Base-by-base conservation (phyloP, 352 stramenopile genomes). In the Phytophthora rubi region DNA sequence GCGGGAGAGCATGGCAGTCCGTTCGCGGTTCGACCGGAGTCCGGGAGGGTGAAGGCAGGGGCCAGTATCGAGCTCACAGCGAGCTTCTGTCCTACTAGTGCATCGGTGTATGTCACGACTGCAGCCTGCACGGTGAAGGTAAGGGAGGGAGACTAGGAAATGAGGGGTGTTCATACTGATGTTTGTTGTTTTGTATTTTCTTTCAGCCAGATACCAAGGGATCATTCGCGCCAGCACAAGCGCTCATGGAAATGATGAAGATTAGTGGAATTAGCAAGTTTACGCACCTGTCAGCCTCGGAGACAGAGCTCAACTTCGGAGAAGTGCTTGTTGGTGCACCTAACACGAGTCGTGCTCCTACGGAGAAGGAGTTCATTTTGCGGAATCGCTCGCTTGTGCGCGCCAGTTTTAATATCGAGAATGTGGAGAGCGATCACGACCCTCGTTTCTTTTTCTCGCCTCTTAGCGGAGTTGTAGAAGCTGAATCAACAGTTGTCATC, bases 381-480 rank as follows among this genome's bases (percentile, higher is more conserved):
- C 77, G 82, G 30, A 98, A 98, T 58, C 86, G 92, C 21, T 97
- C 90, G 48, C 89, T 97, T 49, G 93, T 98, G 26, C 92, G 81
- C 26, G 93, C 94, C 7, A 89, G 64, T 35, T 98, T 98, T 48
- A 65, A 62, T 23, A 81, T 96, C 32, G 55, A 73, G 58, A 82
- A 81, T 9, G 74, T 97, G 3, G 92, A 98, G 68, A 84, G 37
- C 45, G 92, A 98, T 77, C 78, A 93, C 53, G 86, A 95, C 10
- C 68, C 92, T 0, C 83, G 97, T 2, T 98, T 98, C 68, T 82
- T 83, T 44, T 91, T 98, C 52, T 76, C 79, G 2, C 93, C 93
- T 0, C 69, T 79, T 0, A 74, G 53, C 18, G 90, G 90, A 8
- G 75, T 96, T 18, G 85, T 98, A 2, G 67, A 72, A 1, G 88